These are phyloP conservation scores for Trichomonas vaginalis DNA, from an alignment of 208 protist genomes.

Conservation along the genomic window DNA sequence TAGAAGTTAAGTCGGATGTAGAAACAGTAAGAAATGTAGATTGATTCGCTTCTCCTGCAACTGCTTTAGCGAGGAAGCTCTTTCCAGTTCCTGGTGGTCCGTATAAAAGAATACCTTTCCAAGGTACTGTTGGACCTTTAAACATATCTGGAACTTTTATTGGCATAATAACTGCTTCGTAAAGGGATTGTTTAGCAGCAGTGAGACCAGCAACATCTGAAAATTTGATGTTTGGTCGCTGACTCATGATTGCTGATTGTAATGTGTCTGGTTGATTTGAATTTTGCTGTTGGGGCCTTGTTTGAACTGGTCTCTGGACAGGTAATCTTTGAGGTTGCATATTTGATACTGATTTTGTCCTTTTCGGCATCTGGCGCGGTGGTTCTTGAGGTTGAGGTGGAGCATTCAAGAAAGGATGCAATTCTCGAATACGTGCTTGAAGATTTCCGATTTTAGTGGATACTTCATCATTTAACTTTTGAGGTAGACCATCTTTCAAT, in stretches of 20 bases:
- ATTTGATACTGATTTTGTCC: no score
- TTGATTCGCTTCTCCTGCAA: not conserved
- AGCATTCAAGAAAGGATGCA: no score
- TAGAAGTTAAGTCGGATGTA: conserved; percentile 38
- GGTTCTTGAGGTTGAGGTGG: no score
- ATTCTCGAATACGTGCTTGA: no score
- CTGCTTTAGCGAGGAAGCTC: conserved; percentile 53
- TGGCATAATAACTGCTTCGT: conserved; percentile 54
- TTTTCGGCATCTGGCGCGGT: no score
- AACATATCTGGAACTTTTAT: conserved; percentile 45
- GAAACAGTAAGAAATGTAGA: conserved; percentile 48
- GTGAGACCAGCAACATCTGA: conserved; percentile 75
- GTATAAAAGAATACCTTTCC: conserved; percentile 51
- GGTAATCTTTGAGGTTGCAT: no score
- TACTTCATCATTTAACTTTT: no score
- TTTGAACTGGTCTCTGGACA: not conserved
- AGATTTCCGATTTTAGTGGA: no score
- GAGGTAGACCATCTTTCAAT: no score
- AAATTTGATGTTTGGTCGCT: conserved; percentile 78
- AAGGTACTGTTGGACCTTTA: conserved; percentile 52
- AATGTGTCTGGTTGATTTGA: not conserved
- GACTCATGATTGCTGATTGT: conserved; percentile 52
- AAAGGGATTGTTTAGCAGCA: conserved; percentile 70
- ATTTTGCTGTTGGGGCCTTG: not conserved
- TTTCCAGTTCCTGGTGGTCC: conserved; percentile 68